Evolutionary conservation across 768 basidiomycete species (phyloP).

Genomic region (Boletus pseudopeckii): DNA sequence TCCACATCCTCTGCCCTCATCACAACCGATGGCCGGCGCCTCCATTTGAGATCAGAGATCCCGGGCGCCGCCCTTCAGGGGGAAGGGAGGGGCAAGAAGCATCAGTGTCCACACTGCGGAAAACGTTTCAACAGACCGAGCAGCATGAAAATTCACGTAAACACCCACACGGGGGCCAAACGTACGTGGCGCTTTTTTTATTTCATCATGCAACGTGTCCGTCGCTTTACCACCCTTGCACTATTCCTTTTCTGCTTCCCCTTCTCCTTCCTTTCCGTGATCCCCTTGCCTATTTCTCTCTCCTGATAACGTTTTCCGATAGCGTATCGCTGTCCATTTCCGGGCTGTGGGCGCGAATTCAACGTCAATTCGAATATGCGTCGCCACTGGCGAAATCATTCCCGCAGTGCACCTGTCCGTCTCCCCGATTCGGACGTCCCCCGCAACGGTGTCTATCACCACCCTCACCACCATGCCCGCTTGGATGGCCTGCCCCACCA

Average conservation of each 20-base stretch:
- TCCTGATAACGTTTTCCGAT: conserved; percentile 14
- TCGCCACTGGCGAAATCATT: conserved; percentile 71
- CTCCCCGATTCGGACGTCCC: conserved; percentile 21
- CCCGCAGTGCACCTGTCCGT: conserved; percentile 23
- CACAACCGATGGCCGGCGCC: conserved; percentile 27
- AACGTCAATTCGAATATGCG: conserved; percentile 87
- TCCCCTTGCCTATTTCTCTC: not conserved
- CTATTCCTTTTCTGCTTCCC: conserved; percentile 5
- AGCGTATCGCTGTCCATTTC: conserved; percentile 76
- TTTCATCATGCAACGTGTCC: conserved; percentile 22
- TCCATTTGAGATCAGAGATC: conserved; percentile 31
- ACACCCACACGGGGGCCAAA: conserved; percentile 40
- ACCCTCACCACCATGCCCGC: conserved; percentile 7
- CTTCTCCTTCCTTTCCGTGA: not conserved
- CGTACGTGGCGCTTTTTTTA: conserved; percentile 26
- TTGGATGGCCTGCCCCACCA: conserved; percentile 8
- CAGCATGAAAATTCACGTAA: conserved; percentile 42
- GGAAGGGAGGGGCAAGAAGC: conserved; percentile 35
- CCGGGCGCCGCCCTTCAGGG: conserved; percentile 25
- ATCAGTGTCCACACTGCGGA: conserved; percentile 37
- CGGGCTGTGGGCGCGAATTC: conserved; percentile 71
- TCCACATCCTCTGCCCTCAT: conserved; percentile 24
- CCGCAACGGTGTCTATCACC: conserved; percentile 5
- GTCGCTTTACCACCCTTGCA: conserved; percentile 12
- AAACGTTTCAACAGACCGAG: conserved; percentile 43